Conservation (phyloP, 495 filamentous ascomycete genomes). For the Chaetomium tenue region DNA sequence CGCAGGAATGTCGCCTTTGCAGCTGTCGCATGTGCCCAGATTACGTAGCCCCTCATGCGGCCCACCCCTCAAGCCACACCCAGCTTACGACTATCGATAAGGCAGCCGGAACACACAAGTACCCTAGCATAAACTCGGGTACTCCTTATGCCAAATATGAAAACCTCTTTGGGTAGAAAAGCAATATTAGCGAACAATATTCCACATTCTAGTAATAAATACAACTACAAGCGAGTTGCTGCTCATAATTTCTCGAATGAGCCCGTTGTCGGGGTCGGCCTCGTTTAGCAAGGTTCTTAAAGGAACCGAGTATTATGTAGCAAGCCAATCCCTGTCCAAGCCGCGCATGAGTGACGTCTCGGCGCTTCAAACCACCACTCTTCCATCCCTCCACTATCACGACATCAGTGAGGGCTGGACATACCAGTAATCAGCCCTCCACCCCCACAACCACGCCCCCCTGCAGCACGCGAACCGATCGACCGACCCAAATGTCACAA, state of each 20-base stretch:
- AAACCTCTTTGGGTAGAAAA: too few relatives aligned
- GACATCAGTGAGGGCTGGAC: neutral
- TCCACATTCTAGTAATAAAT: too few relatives aligned
- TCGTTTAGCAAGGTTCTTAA: too few relatives aligned
- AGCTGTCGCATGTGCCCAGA: slow-evolving; percentile 30
- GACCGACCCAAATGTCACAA: slow-evolving; percentile 30
- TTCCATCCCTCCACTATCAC: neutral
- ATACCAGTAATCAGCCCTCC: neutral
- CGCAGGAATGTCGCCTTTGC: slow-evolving; percentile 16
- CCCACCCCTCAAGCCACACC: slow-evolving; percentile 23
- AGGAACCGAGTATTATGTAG: slow-evolving; percentile 7
- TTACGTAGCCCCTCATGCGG: slow-evolving; percentile 31
- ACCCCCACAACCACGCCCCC: slow-evolving; percentile 3
- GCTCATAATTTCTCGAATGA: too few relatives aligned
- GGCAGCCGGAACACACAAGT: neutral
- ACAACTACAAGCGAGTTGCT: too few relatives aligned
- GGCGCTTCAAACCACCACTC: neutral
- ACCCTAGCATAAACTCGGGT: neutral
- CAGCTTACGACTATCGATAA: slow-evolving; percentile 28
- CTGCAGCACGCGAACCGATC: neutral
- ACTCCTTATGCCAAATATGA: too few relatives aligned
- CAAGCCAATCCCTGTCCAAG: neutral
- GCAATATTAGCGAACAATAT: too few relatives aligned
- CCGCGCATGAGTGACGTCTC: slow-evolving; percentile 14
- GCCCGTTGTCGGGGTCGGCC: too few relatives aligned